phyloP scores from a whole-genome alignment of 176 grass and related monocot genomes.

The Avena eriantha region DNA sequence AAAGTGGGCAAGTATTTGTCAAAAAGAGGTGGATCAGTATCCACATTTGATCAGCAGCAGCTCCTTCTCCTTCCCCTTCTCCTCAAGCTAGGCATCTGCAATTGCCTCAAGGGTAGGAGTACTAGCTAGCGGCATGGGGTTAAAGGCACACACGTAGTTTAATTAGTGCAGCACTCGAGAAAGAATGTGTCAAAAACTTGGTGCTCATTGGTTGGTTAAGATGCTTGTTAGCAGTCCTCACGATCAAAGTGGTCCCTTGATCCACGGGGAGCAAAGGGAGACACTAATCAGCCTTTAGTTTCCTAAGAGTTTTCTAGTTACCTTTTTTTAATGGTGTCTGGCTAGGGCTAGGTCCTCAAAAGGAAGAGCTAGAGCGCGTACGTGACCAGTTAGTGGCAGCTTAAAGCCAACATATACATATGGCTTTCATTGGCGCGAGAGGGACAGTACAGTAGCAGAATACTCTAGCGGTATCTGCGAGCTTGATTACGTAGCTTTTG shows the following conservation, averaged over 20 bases:
- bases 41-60: neutral
- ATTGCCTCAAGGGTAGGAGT: neutral
- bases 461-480: no score
- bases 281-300: neutral
- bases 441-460: neutral
- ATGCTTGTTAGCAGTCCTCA: conserved; percentile 1
- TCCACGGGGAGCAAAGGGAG: conserved; percentile 13
- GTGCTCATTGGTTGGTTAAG: neutral
- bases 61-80: conserved; percentile 30
- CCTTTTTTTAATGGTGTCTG: conserved; percentile 13
- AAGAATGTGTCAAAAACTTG: neutral
- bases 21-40: conserved; percentile 15
- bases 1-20: conserved; percentile 26
- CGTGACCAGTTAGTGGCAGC: neutral
- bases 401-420: neutral
- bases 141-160: neutral
- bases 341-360: conserved; percentile 8
- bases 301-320: neutral
- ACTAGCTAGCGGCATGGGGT: neutral
- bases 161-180: neutral
- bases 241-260: conserved; percentile 18
- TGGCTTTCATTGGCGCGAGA: conserved; percentile 16
- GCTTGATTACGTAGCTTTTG: neutral
- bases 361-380: conserved; percentile 1
- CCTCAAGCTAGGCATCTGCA: conserved; percentile 14